phyloP scores from a whole-genome alignment of 495 filamentous ascomycete genomes.

The Daldinia caldariorum region DNA sequence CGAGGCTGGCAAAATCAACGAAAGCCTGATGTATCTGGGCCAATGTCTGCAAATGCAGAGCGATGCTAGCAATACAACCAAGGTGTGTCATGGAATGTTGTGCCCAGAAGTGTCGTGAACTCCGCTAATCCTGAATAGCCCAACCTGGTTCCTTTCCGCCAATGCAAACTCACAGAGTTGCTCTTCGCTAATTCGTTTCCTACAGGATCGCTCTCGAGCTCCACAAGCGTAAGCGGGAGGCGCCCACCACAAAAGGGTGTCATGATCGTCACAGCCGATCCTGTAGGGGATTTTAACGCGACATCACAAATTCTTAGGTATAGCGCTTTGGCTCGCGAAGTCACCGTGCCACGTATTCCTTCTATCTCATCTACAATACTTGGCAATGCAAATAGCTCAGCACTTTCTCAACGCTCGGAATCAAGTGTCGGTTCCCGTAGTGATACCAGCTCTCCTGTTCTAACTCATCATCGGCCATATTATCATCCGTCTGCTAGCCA shows the following conservation, averaged over 20 bases:
- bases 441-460: constrained; percentile 49
- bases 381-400: constrained; percentile 59
- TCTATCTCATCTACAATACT: constrained; percentile 67
- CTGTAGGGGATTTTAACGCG: constrained; percentile 92
- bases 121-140: constrained; percentile 59
- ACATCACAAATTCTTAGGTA: constrained; percentile 97
- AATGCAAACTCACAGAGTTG: constrained; percentile 96
- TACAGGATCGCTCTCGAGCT: constrained; percentile 61
- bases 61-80: constrained; percentile 74
- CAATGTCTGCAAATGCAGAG: constrained; percentile 98
- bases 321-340: constrained; percentile 90
- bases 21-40: constrained; percentile 96
- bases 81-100: constrained; percentile 63
- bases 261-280: constrained; percentile 98
- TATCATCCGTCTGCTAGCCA: constrained; percentile 55
- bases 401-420: constrained; percentile 49
- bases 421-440: constrained; percentile 48
- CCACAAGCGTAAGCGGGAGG: constrained; percentile 49
- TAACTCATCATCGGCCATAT: constrained; percentile 44
- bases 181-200: constrained; percentile 96
- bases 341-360: constrained; percentile 89
- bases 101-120: not conserved
- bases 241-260: constrained; percentile 81
- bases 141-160: constrained; percentile 87
- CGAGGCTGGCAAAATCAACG: constrained; percentile 98